Evolutionary conservation across 2,329 filamentous ascomycete species (phyloP), one percentile per base, ranked within the genome.

Genomic region (Stylonectria norvegica): DNA sequence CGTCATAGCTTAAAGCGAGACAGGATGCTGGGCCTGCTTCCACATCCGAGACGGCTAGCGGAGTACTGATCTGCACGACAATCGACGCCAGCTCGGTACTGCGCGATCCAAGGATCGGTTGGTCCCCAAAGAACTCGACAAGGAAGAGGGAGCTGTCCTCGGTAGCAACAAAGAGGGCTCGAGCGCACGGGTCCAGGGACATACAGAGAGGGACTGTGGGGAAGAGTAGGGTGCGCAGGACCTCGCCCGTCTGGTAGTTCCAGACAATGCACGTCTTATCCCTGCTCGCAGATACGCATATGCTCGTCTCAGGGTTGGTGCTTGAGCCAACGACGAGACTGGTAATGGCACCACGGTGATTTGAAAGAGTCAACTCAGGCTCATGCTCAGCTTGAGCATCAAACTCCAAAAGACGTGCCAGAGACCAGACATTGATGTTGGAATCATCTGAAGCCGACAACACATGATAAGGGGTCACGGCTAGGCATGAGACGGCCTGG

Each of bases 221-320:
- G 41, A 97, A 79, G 28, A 97, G 74, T 49, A 94, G 81, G 4
- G 89, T 97, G 30, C 90, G 81, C 42, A 97, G 69, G 9, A 85
- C 72, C 45, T 80, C 78, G 27, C 88, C 88, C 1, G 81, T 86
- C 47, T 83, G 80, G 61, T 94, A 94, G 66, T 97, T 90, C 93
- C 93, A 98, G 45, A 95, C 74, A 56, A 95, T 83, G 53, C 88
- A 88, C 6, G 88, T 93, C 65, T 87, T 90, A 67, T 97, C 93
- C 54, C 79, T 82, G 50, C 88, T 88, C 5, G 83, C 80, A 3
- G 91, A 94, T 15, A 96, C 76, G 43, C 86, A 90, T 45, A 97
- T 81, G 62, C 87, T 91, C 43, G 85, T 85, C 55, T 82, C 79
- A 12, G 68, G 61, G 60, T 80, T 83, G 44, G 75, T 71, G 58